Evolutionary conservation across 768 basidiomycete genomes (phyloP), one percentile per base, ranked within the genome.

Genomic region (Phylloporus sp.): DNA sequence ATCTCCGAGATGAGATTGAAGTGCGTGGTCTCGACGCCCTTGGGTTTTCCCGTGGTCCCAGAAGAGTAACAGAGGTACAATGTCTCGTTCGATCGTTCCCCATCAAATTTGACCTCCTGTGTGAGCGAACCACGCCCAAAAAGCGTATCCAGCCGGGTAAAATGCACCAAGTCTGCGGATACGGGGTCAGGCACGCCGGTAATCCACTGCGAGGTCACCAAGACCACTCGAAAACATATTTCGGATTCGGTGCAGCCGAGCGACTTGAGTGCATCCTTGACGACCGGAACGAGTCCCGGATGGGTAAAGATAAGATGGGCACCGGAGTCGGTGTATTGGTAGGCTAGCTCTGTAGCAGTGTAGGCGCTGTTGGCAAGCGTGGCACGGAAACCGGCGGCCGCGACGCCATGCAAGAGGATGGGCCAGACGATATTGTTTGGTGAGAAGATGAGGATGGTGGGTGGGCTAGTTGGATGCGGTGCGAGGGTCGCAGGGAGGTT

Each of bases 41-140:
- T 92, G 3, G 89, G 82, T 52, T 81, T 80, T 2, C 88, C 86
- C 0, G 85, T 88, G 1, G 88, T 90, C 6, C 88, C 88, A 61
- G 67, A 69, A 6, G 67, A 71, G 47, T 88, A 88, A 48, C 83
- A 87, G 32, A 89, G 58, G 53, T 79, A 79, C 4, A 71, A 64
- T 0, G 87, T 87, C 55, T 85, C 81, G 43, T 81, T 59, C 2
- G 80, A 70, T 17, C 69, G 59, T 0, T 70, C 53, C 0, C 76
- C 80, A 11, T 79, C 71, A 39, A 83, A 80, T 54, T 65, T 69
- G 52, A 78, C 81, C 57, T 86, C 84, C 5, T 69, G 57, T 11
- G 55, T 48, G 9, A 86, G 68, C 13, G 65, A 61, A 4, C 84
- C 79, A 3, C 70, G 61, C 0, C 66, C 66, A 18, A 84, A 62